Evolutionary conservation across 164 flowering plant genomes (phyloP), one percentile per base, ranked within the genome.

Genomic region (Magnolia changhungtana): DNA sequence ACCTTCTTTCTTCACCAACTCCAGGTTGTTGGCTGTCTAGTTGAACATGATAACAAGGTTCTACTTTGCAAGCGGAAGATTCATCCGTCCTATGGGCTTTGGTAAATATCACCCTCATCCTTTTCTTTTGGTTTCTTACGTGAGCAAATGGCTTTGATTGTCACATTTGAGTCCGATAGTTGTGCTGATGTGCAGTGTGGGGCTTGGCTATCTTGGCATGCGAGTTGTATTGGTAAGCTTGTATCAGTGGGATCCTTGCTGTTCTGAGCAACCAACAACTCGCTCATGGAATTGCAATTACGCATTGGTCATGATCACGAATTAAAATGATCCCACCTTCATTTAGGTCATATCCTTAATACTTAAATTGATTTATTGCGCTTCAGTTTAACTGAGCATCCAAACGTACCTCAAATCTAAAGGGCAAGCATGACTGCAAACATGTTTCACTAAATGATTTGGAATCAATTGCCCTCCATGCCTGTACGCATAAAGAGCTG

Each of bases 1-100:
- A 10, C 18, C 61, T 55, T 55, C 61, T 55, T 55, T 55, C 61
- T 55, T 55, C 61, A 50, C 10, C 16, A 50, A 8, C 59, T 79
- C 2, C 80, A 95, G 98, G 98, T 93, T 67, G 98, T 93, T 55
- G 99, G 99, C 68, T 95, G 99, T 87, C 89, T 96, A 37, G 88
- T 96, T 80, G 95, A 89, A 82, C 95, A 96, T 85, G 93, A 91
- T 50, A 84, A 85, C 75, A 96, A 89, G 86, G 81, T 96, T 78
- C 83, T 93, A 50, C 91, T 96, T 50, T 92, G 98, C 89, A 90
- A 86, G 85, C 85, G 99, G 77, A 96, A 92, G 49, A 96, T 96
- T 82, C 89, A 89, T 78, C 99, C 99, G 72, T 89, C 96, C 58
- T 82, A 82, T 83, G 99, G 98, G 73, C 97, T 90, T 65, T 96